Percentiles rank a stretch among this genome's conserved stretches.
Conservation (phyloP, 2,329 filamentous ascomycete species). For the Fusarium musae region DNA sequence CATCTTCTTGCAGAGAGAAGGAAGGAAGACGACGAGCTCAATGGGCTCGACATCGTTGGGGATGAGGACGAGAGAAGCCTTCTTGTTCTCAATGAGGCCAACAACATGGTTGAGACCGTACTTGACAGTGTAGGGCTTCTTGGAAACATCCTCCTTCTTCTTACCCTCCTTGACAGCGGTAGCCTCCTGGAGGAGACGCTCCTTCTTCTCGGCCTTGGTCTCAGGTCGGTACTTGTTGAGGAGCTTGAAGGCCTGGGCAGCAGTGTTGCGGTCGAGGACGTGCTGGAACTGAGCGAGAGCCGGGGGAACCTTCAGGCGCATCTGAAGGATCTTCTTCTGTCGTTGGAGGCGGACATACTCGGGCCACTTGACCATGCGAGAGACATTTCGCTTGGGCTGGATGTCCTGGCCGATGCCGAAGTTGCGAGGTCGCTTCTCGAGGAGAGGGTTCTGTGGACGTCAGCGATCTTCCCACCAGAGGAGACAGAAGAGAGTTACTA, state of each 20-base stretch:
- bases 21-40: slow-evolving; percentile 98
- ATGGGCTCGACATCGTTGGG: slow-evolving; percentile 99
- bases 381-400: slow-evolving; percentile 94
- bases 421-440: slow-evolving; percentile 98
- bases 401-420: slow-evolving; percentile 99
- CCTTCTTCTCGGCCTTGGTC: slow-evolving; percentile 99
- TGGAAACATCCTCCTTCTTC: slow-evolving; percentile 99
- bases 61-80: slow-evolving; percentile 97
- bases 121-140: slow-evolving; percentile 99
- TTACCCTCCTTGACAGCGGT: slow-evolving; percentile 98
- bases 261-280: slow-evolving; percentile 96
- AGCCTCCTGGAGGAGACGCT: slow-evolving; percentile 97
- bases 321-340: slow-evolving; percentile 93
- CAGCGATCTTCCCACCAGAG: not conserved
- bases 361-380: slow-evolving; percentile 99
- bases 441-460: slow-evolving; percentile 85
- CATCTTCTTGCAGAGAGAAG: slow-evolving; percentile 99
- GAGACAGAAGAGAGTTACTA: slow-evolving; percentile 54
- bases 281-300: slow-evolving; percentile 98
- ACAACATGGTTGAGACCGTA: slow-evolving; percentile 99
- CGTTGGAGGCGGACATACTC: slow-evolving; percentile 99
- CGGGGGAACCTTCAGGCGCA: slow-evolving; percentile 98
- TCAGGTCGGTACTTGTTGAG: slow-evolving; percentile 99
- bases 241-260: slow-evolving; percentile 97
- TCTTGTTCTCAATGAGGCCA: slow-evolving; percentile 98